Conservation (phyloP, 192 early-diverging fungal species). For the Mortierella alpina region DNA sequence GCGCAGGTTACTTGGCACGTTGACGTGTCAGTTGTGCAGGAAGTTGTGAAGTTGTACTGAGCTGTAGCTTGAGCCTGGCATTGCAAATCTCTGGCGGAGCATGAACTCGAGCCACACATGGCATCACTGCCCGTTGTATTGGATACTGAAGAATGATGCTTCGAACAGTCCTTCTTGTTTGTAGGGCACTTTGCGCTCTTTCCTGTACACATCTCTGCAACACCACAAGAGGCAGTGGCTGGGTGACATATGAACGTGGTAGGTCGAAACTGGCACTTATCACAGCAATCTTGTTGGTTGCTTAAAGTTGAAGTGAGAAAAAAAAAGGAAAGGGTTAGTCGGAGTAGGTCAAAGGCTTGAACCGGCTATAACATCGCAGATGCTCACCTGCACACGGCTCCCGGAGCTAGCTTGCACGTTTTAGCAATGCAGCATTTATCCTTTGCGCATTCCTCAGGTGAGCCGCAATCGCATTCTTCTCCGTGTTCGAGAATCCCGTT, state of each 20-base stretch:
- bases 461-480: conserved; percentile 42
- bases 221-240: conserved; percentile 12
- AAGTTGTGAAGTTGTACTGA: background rate
- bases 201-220: conserved; percentile 26
- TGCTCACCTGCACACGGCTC: conserved; percentile 36
- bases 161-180: conserved; percentile 33
- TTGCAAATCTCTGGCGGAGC: conserved; percentile 30
- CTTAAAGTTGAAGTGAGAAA: conserved; percentile 8
- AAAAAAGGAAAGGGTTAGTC: background rate
- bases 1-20: conserved; percentile 31
- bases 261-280: conserved; percentile 33
- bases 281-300: conserved; percentile 38
- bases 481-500: conserved; percentile 40
- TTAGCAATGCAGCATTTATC: conserved; percentile 39
- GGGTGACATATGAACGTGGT: conserved; percentile 29
- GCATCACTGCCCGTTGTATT: background rate
- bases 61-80: conserved; percentile 21
- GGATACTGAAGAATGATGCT: conserved; percentile 1
- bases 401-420: conserved; percentile 19
- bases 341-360: background rate
- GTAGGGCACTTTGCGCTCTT: conserved; percentile 35
- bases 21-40: conserved; percentile 5
- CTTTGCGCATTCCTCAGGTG: conserved; percentile 29
- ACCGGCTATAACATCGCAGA: background rate
- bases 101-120: conserved; percentile 22